phyloP scores from a whole-genome alignment of 225 moss, liverwort and hornwort genomes.

The Thuidium tamariscinum region DNA sequence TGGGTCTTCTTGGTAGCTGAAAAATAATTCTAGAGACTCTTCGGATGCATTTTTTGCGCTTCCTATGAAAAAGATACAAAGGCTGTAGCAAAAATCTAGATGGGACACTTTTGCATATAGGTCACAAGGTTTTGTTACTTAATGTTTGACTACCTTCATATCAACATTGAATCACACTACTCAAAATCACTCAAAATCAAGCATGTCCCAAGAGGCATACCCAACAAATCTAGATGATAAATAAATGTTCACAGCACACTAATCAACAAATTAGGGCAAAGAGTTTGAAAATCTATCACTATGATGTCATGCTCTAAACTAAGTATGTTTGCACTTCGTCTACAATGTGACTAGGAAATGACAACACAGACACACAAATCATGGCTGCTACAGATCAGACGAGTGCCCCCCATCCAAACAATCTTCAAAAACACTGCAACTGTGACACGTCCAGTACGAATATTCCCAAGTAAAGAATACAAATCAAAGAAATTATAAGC shows the following conservation, averaged over 20 bases:
- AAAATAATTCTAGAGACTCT: no score
- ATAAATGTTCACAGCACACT: no score
- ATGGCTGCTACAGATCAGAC: neutral
- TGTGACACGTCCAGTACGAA: neutral
- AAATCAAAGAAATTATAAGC: neutral
- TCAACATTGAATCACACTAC: neutral
- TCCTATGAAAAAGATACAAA: no score
- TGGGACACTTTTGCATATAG: neutral
- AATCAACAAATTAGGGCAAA: neutral
- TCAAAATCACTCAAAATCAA: neutral
- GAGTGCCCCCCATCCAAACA: neutral
- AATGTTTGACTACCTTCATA: neutral
- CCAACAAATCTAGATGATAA: neutral
- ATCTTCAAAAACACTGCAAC: neutral
- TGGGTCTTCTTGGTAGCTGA: no score
- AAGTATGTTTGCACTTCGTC: neutral
- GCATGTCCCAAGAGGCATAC: neutral
- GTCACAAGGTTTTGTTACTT: no score
- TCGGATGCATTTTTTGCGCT: no score
- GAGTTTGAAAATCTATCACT: neutral
- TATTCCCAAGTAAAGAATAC: neutral
- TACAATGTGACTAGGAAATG: neutral
- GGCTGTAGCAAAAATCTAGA: neutral
- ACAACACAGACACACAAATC: neutral
- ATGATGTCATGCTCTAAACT: neutral